Evolutionary conservation across 2,329 filamentous ascomycete species (phyloP), one percentile per base, ranked within the genome.

Genomic region (Aspergillus phoenicis): DNA sequence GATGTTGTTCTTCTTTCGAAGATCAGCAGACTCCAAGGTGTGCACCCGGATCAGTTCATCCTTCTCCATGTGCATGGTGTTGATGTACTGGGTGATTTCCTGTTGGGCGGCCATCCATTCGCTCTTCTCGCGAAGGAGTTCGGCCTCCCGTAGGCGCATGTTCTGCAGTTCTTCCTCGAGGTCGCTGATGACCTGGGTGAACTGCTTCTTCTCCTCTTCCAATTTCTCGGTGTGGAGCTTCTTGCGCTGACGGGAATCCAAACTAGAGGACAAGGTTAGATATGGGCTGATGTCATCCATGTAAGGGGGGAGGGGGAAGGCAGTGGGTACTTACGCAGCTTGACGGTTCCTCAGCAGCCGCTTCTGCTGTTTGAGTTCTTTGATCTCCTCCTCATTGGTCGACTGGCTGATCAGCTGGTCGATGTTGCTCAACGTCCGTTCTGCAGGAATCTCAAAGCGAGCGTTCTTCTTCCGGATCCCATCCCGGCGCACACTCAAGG

Each of bases 381-480:
- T 98, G 82, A 97, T 91, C 81, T 96, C 90, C 67, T 95, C 88
- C 72, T 98, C 94, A 59, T 87, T 92, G 52, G 70, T 78, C 38
- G 92, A 94, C 78, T 91, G 88, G 57, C 89, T 85, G 77, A 99
- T 98, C 73, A 98, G 84, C 63, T 91, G 85, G 77, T 99, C 95
- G 78, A 99, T 98, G 80, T 96, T 98, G 82, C 86, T 89, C 69
- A 99, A 86, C 72, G 93, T 98, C 64, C 93, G 87, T 80, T 97
- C 95, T 48, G 91, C 88, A 8, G 95, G 95, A 68, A 99, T 99
- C 73, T 98, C 94, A 78, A 98, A 97, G 68, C 94, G 90, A 66
- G 93, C 93, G 73, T 98, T 99, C 89, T 98, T 98, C 88, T 99
- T 99, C 72, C 95, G 87, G 77, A 98, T 96, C 63, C 95, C 92